phyloP scores from a whole-genome alignment of 106 monocot genomes.

The Acorus calamus region DNA sequence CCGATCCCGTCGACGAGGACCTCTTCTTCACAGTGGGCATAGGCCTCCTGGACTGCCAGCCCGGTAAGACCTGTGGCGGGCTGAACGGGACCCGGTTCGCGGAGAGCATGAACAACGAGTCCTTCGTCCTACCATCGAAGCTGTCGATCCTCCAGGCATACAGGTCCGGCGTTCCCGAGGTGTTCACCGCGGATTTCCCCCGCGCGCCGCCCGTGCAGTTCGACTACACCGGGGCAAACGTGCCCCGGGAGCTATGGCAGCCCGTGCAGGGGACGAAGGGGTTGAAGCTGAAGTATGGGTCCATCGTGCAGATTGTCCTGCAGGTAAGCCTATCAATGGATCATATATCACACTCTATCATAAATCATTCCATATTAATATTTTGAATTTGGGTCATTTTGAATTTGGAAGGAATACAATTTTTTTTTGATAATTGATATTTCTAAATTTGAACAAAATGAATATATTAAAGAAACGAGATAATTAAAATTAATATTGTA shows the following conservation, averaged over 20 bases:
- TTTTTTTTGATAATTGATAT: no score
- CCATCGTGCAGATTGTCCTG: constrained; percentile 36
- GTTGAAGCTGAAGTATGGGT: constrained; percentile 33
- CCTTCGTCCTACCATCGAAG: constrained; percentile 10
- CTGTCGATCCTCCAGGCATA: constrained; percentile 27
- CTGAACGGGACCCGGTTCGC: constrained; percentile 26
- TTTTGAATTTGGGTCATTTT: no score
- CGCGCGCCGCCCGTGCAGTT: constrained; percentile 29
- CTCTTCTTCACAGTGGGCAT: constrained; percentile 55
- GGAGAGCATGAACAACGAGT: constrained; percentile 54
- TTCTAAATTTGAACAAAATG: no score
- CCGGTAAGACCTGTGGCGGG: constrained; percentile 22
- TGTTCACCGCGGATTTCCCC: constrained; percentile 49
- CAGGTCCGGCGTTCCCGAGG: constrained; percentile 21
- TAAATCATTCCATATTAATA: no score
- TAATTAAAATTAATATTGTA: no score
- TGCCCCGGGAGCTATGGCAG: constrained; percentile 29
- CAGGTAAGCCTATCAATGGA: no score
- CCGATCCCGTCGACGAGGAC: constrained; percentile 31
- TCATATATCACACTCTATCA: no score
- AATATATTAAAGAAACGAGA: no score
- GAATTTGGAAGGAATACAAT: no score
- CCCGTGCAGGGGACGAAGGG: constrained; percentile 38
- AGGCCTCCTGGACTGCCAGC: constrained; percentile 35
- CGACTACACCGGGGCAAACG: constrained; percentile 42